A percentile compares a stretch with the other conserved stretches of the same genome.
phyloP scores from a whole-genome alignment of 257 asterid genomes.

The Forsythia viridissima region DNA sequence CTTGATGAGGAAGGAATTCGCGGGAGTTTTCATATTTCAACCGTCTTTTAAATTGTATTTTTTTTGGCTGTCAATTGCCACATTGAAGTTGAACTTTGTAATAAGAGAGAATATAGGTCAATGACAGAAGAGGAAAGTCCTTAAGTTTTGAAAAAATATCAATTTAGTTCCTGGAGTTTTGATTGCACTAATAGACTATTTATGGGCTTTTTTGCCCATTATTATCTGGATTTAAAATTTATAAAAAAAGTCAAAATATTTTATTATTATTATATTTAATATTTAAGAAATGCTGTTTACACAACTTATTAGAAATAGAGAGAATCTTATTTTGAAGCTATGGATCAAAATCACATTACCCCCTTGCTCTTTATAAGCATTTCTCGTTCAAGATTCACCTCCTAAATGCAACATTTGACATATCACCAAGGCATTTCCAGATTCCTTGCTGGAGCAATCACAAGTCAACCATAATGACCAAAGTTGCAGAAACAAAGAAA shows the following conservation, averaged over 20 bases:
- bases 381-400: not conserved
- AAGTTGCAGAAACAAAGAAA: not conserved
- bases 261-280: too few relatives aligned
- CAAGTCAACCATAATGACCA: too few relatives aligned
- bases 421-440: too few relatives aligned
- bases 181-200: too few relatives aligned
- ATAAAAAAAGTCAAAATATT: too few relatives aligned
- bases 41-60: conserved; percentile 18
- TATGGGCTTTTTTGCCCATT: not conserved
- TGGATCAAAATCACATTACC: not conserved
- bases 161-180: not conserved
- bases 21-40: conserved; percentile 52
- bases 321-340: not conserved
- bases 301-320: too few relatives aligned
- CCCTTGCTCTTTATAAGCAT: not conserved
- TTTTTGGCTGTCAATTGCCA: not conserved
- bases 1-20: conserved; percentile 58
- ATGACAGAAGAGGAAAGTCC: not conserved
- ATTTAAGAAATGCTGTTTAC: not conserved
- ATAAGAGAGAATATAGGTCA: too few relatives aligned
- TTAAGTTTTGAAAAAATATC: too few relatives aligned
- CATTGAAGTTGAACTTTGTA: too few relatives aligned
- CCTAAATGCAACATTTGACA: not conserved
- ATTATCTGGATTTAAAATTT: too few relatives aligned
- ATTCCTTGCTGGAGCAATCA: too few relatives aligned